Evolutionary conservation across 306 rosid species (phyloP), one percentile per base, ranked within the genome.

Genomic region (Fragaria ananassa): DNA sequence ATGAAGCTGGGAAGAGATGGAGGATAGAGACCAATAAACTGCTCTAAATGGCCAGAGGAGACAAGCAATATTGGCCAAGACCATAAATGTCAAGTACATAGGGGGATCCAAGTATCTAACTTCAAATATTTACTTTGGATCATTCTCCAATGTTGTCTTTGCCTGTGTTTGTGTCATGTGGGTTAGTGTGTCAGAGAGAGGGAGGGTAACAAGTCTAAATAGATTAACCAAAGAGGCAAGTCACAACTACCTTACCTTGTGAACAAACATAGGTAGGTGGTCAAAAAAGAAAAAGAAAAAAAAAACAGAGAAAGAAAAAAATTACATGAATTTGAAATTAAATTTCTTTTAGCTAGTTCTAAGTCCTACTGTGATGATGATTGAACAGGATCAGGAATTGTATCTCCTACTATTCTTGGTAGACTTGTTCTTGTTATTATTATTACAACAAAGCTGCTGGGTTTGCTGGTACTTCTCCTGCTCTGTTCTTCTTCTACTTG

Each of bases 401-500:
- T 46, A 45, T 60, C 51, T 31, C 60, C 31, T 74, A 29, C 39
- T 61, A 19, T 13, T 73, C 12, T 68, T 78, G 34, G 61, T 65
- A 65, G 70, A 65, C 13, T 37, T 65, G 8, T 7, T 65, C 47
- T 37, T 65, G 21, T 8, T 65, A 37, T 10, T n/a, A 18, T 12
- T 65, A 65, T 8, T 65, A 18, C 3, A 0, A 31, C 21, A 18
- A 8, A 17, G 70, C 47, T 65, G 49, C 25, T 64, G 69, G 23
- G 5, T 45, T 34, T 63, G 45, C 45, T 64, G 84, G 53, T 50
- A 29, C 73, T 77, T 75, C 78, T 82, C 70, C 68, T 82, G 83
- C 78, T 80, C 78, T 69, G 62, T 65, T 62, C 76, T 77, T 75
- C 80, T 78, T 75, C 71, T 82, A 50, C 68, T 75, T n/a, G 88